Evolutionary conservation across 108 stramenopile species (phyloP), one percentile per base, ranked within the genome.

Genomic region (Parietichytrium sp.): DNA sequence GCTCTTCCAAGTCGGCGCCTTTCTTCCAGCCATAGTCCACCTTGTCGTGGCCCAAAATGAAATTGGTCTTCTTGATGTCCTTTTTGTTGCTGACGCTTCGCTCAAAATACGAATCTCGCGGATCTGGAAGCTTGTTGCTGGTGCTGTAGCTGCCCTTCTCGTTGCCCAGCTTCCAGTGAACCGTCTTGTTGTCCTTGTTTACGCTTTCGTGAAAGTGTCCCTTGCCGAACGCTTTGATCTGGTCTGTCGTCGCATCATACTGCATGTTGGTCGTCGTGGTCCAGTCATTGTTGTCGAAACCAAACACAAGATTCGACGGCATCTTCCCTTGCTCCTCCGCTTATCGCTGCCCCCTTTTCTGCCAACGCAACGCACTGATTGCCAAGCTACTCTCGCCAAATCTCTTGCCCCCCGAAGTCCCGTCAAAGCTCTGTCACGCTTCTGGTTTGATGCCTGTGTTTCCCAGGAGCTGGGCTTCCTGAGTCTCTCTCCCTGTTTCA

Each of bases 111-210:
- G 61, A 72, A 23, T n/a, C 20, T 8, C 61, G 6, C 38, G 61
- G 61, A 27, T 72, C 61, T 45, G 61, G 61, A 33, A 72, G 20
- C 10, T 42, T 42, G 20, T 72, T 72, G 61, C 61, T 72, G 33
- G 61, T 72, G 0, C 38, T 45, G 42, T 72, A 72, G 10, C 6
- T 23, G 61, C 15, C 20, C 4, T 6, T 16, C 20, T 72, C 61
- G 2, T 33, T 72, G 42, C 61, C 61, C 13, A 72, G 45, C 10
- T 38, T n/a, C 61, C 61, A 72, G 42, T 72, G 61, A 33, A 72
- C 61, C 6, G 61, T 72, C 42, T 72, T 72, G 61, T 72, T 72
- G 61, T 72, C 61, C 20, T 33, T 33, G 20, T 72, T 72, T 10
- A 72, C 61, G 10, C 45, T 36, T 2, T 72, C 61, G 23, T 33